Evolutionary conservation across 306 rosid genomes (phyloP), one percentile per base, ranked within the genome.

Genomic region (Castanea sativa): DNA sequence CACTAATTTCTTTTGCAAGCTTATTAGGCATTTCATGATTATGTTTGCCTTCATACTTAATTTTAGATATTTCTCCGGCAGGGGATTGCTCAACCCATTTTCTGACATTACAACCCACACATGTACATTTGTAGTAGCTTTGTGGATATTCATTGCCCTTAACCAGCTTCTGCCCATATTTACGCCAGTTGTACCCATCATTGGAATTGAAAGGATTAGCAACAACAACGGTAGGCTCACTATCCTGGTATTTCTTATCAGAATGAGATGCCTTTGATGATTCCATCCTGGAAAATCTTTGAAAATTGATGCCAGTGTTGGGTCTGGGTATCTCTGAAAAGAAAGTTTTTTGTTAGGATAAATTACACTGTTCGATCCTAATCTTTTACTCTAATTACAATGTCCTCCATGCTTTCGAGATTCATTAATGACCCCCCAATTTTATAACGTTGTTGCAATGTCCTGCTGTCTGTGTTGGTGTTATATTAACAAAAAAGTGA

Each of bases 161-260:
- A 74, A 95, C 97, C 82, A 88, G 96, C 92, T 95, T 95, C 87
- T 91, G 98, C 69, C 98, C 98, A 73, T 93, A 95, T 85, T 95
- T 95, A 69, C 97, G 90, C 99, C 98, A 93, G 84, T 88, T 95
- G 85, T 86, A 95, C 82, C 98, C 92, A 79, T 93, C 99, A 75
- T 91, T 93, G 6, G 88, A 86, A 80, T 38, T 38, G 45, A 38
- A 38, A 38, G 98, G 98, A 55, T 86, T 89, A 86, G 84, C 97
- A 76, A 87, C 35, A 56, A 80, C 85, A 82, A 61, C 1, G 8
- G 96, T 69, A 35, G 88, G 73, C 45, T 38, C 11, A 38, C 45
- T 38, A 38, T 38, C 45, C 68, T 89, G 97, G 57, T 84, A 79
- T 76, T 89, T 94, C 87, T 86, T 87, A 78, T 92, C 92, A 77